Percentiles rank a stretch among this genome's conserved stretches.
Conservation (phyloP, 306 rosid genomes). For the Rubus parviflorus region DNA sequence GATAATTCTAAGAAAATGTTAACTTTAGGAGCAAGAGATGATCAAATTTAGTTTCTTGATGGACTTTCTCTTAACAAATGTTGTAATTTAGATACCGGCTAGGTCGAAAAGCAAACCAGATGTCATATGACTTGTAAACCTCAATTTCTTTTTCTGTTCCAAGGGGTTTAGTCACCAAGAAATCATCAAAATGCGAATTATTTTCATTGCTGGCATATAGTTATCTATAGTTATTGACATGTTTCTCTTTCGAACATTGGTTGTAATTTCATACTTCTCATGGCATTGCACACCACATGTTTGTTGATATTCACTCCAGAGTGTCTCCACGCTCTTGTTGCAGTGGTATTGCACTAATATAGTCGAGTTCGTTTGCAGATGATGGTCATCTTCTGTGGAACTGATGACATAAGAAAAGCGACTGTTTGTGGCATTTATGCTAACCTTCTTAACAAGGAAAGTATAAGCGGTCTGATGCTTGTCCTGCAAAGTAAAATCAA, state of each 20-base stretch:
- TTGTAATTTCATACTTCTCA: neutral
- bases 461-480: slow-evolving; percentile 33
- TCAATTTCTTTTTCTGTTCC: neutral
- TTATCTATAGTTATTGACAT: neutral
- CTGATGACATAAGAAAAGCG: slow-evolving; percentile 24
- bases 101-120: neutral
- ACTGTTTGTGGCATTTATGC: slow-evolving; percentile 1
- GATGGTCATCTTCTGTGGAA: slow-evolving; percentile 42
- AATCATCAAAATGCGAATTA: neutral
- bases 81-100: no score
- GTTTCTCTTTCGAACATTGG: neutral
- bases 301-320: neutral
- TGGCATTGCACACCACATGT: neutral
- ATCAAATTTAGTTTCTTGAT: neutral
- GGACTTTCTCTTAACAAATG: neutral
- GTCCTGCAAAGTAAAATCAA: slow-evolving; percentile 48
- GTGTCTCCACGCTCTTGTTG: neutral
- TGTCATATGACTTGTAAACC: neutral
- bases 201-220: neutral
- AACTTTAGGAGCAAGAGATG: neutral
- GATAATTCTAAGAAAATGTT: neutral
- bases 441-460: slow-evolving; percentile 29
- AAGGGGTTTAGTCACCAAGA: neutral
- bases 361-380: slow-evolving; percentile 31
- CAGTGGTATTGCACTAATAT: neutral